Evolutionary conservation across 768 basidiomycete species (phyloP).

Genomic region (Gautieria morchelliformis): DNA sequence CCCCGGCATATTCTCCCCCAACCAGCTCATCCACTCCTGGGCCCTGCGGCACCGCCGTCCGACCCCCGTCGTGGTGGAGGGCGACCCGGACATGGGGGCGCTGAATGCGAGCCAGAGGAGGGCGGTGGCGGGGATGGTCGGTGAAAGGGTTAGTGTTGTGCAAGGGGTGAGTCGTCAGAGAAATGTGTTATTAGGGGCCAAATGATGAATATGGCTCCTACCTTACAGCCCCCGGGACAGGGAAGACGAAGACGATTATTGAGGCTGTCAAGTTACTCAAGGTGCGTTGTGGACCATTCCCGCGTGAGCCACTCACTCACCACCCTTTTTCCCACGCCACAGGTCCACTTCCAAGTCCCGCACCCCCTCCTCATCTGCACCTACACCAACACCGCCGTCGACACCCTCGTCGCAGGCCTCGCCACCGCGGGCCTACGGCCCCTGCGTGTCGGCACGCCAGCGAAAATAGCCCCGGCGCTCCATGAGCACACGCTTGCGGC

Average conservation of each 20-base stretch:
- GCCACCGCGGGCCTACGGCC: constrained; percentile 53
- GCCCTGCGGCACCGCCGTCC: constrained; percentile 50
- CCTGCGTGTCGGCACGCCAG: constrained; percentile 62
- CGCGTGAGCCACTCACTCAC: too few species aligned
- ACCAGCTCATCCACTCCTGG: constrained; percentile 79
- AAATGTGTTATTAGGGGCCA: too few species aligned
- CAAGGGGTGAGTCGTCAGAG: constrained; percentile 53
- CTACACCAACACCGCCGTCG: constrained; percentile 89
- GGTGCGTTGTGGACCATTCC: constrained; percentile 22
- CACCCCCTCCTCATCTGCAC: constrained; percentile 87
- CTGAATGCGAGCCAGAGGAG: constrained; percentile 71
- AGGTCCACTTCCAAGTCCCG: constrained; percentile 73
- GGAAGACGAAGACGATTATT: constrained; percentile 90
- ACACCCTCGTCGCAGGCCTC: constrained; percentile 78
- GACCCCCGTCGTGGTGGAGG: constrained; percentile 57
- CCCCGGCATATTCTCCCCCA: constrained; percentile 50
- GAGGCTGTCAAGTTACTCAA: constrained; percentile 76
- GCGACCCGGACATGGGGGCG: constrained; percentile 58
- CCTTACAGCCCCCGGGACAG: constrained; percentile 79
- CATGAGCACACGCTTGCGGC: constrained; percentile 50
- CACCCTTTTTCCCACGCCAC: not conserved
- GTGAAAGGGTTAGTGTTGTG: constrained; percentile 66
- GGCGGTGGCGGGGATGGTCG: constrained; percentile 83
- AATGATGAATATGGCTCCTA: too few species aligned
- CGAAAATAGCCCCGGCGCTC: constrained; percentile 49